Conservation (phyloP, 2,329 filamentous ascomycete species). For the Diaporthe sp. region DNA sequence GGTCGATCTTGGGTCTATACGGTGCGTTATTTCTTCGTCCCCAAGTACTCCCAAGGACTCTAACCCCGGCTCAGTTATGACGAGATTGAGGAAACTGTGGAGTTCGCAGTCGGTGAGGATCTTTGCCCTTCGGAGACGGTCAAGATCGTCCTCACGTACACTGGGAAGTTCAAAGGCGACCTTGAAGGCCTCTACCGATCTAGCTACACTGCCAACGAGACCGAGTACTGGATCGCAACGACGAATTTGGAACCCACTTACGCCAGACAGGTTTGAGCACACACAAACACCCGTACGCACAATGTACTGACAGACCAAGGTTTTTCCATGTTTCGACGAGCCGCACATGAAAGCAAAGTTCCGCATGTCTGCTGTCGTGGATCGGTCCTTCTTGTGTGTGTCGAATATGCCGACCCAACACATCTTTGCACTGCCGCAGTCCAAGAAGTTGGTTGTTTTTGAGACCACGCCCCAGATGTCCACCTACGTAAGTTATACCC, state of each 20-base stretch:
- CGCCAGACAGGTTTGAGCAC: constrained; percentile 53
- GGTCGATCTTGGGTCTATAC: not conserved
- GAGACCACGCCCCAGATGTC: not conserved
- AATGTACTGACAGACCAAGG: constrained; percentile 92
- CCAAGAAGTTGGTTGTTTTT: not conserved
- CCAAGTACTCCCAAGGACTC: not conserved
- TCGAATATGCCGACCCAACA: not conserved
- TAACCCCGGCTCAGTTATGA: not conserved
- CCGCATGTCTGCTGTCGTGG: constrained; percentile 91
- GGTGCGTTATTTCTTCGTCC: not conserved
- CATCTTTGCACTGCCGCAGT: not conserved
- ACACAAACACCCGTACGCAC: constrained; percentile 90
- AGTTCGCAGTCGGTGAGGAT: not conserved
- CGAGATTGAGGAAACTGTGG: not conserved
- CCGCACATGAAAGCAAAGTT: constrained; percentile 97
- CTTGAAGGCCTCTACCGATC: constrained; percentile 94
- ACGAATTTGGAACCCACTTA: constrained; percentile 73
- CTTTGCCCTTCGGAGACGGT: constrained; percentile 48
- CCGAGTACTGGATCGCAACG: constrained; percentile 80
- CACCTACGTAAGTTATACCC: not conserved
- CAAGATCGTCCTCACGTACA: constrained; percentile 70
- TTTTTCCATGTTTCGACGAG: constrained; percentile 98
- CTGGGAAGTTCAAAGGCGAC: constrained; percentile 85
- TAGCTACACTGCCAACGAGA: constrained; percentile 83
- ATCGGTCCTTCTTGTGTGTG: constrained; percentile 84